Evolutionary conservation across 495 filamentous ascomycete genomes (phyloP).

Genomic region (Aspergillus kassunensis): DNA sequence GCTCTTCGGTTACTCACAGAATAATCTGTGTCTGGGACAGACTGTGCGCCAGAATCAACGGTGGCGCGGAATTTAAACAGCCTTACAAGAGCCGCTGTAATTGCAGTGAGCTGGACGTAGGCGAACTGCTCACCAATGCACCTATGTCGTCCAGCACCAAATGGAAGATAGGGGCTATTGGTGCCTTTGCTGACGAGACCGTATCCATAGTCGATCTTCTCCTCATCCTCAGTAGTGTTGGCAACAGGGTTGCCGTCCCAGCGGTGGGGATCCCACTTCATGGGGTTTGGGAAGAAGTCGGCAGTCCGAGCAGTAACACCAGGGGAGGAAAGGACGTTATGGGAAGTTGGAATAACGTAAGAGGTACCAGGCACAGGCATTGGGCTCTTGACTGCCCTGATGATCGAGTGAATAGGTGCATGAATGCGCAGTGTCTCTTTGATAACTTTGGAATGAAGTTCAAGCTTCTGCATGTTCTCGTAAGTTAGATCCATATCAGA

Average conservation of each 20-base stretch:
- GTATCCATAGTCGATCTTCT: conserved; percentile 48
- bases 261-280: conserved; percentile 51
- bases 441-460: conserved; percentile 54
- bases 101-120: conserved; percentile 48
- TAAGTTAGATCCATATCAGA: conserved; percentile 49
- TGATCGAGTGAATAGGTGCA: conserved; percentile 61
- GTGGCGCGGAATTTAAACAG: conserved; percentile 41
- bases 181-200: conserved; percentile 49
- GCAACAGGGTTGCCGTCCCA: conserved; percentile 37
- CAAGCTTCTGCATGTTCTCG: conserved; percentile 49
- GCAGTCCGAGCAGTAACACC: conserved; percentile 43
- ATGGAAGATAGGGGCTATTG: conserved; percentile 53
- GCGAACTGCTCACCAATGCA: conserved; percentile 57
- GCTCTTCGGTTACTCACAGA: conserved; percentile 28
- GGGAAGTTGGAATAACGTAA: conserved; percentile 45
- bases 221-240: conserved; percentile 37
- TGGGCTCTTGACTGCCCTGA: conserved; percentile 58
- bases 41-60: conserved; percentile 15
- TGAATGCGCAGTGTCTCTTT: conserved; percentile 61
- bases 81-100: conserved; percentile 45
- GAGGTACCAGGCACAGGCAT: conserved; percentile 46
- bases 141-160: conserved; percentile 53
- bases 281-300: conserved; percentile 43
- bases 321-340: conserved; percentile 47
- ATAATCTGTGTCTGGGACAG: conserved; percentile 48